A percentile compares a stretch with the other conserved stretches of the same genome.
These are phyloP conservation scores for Phylloporus gajari DNA, from an alignment of 1,284 basidiomycete genomes.

Conservation along the genomic window DNA sequence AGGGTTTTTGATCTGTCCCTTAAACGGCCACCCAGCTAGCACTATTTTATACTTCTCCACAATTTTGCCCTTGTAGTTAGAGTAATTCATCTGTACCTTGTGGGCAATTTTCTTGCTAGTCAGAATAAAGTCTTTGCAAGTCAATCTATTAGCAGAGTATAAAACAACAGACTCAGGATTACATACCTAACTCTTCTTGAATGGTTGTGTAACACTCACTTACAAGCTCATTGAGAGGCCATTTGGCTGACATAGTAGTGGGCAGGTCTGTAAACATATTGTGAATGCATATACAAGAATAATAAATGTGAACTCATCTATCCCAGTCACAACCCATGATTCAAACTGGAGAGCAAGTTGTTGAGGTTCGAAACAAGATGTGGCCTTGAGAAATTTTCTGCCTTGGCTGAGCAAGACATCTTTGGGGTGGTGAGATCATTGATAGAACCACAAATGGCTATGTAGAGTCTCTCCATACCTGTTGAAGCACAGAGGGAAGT, in stretches of 20 bases:
- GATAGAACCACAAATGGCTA: neutral
- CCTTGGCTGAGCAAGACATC: neutral
- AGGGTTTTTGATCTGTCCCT: neutral
- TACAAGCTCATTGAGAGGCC: neutral
- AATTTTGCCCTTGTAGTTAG: neutral
- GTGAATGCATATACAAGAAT: neutral
- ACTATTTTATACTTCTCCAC: neutral
- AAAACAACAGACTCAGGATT: neutral
- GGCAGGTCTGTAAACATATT: neutral
- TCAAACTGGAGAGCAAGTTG: neutral
- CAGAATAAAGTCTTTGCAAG: neutral
- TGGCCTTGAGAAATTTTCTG: neutral
- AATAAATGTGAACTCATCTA: neutral
- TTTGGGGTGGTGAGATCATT: neutral
- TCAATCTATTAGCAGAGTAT: neutral
- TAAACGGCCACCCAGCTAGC: neutral
- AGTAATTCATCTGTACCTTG: neutral
- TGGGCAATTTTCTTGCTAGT: neutral
- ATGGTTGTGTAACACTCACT: neutral
- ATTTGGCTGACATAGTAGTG: neutral
- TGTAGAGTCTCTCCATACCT: neutral
- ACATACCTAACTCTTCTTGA: neutral
- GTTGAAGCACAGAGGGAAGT: neutral
- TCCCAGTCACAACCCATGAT: neutral
- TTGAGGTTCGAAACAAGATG: neutral